Conservation (phyloP, 345 rosid genomes). For the Stellera chamaejasme region DNA sequence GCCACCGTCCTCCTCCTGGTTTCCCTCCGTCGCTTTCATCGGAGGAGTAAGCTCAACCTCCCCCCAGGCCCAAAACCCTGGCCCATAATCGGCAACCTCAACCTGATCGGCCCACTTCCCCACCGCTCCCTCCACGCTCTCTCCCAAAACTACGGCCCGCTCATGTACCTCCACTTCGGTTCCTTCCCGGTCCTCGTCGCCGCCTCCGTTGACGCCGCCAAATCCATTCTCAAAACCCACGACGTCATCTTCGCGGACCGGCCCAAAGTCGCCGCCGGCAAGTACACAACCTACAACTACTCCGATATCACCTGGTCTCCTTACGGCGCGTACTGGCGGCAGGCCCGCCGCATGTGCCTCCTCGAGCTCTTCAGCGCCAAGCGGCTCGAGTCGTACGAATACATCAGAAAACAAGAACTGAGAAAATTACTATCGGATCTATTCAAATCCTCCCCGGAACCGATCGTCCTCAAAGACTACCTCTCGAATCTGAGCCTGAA, state of each 20-base stretch:
- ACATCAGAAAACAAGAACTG: conserved; percentile 45
- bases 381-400: conserved; percentile 51
- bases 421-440: conserved; percentile 20
- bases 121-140: conserved; percentile 51
- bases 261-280: conserved; percentile 48
- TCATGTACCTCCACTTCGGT: conserved; percentile 53
- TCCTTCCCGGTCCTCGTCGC: conserved; percentile 42
- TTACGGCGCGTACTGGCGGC: conserved; percentile 64
- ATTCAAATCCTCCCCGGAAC: conserved; percentile 11
- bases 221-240: conserved; percentile 39
- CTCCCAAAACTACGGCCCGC: conserved; percentile 46
- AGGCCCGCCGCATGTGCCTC: conserved; percentile 53
- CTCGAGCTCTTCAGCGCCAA: conserved; percentile 53
- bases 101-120: conserved; percentile 55
- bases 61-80: conserved; percentile 65
- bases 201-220: conserved; percentile 54
- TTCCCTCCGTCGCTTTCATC: conserved; percentile 26
- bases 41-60: conserved; percentile 23
- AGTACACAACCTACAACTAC: conserved; percentile 59
- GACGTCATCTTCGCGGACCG: conserved; percentile 38
- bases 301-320: conserved; percentile 56
- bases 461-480: conserved; percentile 30
- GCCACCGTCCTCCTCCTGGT: conserved; percentile 29
- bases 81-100: conserved; percentile 66
- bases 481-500: conserved; percentile 37